Evolutionary conservation across 2,329 filamentous ascomycete genomes (phyloP).

Genomic region (Ascochyta pisi): DNA sequence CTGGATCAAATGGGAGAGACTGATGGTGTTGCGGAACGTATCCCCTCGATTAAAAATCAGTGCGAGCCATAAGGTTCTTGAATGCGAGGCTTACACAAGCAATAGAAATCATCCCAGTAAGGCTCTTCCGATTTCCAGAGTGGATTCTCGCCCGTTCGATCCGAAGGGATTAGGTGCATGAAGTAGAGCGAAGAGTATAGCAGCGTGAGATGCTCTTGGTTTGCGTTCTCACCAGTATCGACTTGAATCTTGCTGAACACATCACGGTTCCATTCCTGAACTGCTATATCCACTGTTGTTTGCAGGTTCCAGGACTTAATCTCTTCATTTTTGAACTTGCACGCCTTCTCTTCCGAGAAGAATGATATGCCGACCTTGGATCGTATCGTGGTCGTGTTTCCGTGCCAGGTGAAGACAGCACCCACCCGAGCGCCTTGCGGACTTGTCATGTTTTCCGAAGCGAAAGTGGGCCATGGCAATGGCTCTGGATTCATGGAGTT

Average conservation of each 20-base stretch:
- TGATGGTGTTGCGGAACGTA: conserved; percentile 65
- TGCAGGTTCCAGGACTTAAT: conserved; percentile 52
- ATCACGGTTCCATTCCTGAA: conserved; percentile 53
- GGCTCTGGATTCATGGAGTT: conserved; percentile 18
- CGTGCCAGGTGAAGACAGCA: conserved; percentile 56
- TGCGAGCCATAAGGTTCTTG: conserved; percentile 53
- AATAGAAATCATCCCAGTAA: conserved; percentile 75
- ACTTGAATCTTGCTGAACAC: conserved; percentile 66
- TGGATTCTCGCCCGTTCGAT: conserved; percentile 75
- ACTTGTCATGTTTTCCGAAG: conserved; percentile 48
- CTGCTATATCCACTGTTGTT: conserved; percentile 47
- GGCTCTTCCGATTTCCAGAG: conserved; percentile 69
- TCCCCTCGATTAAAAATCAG: conserved; percentile 66
- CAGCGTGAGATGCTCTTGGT: conserved; percentile 61
- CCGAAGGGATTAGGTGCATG: conserved; percentile 71
- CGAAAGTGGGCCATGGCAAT: conserved; percentile 10
- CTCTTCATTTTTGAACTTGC: conserved; percentile 53
- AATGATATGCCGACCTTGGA: conserved; percentile 60
- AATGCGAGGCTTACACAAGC: conserved; percentile 58
- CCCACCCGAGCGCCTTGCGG: conserved; percentile 43
- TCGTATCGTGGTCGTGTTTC: conserved; percentile 45
- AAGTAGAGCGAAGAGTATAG: conserved; percentile 74
- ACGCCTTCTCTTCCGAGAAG: conserved; percentile 57
- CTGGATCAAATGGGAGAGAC: conserved; percentile 68
- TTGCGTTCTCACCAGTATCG: conserved; percentile 59